These are phyloP conservation scores for Friedmanniomyces endolithicus DNA, from an alignment of 495 filamentous ascomycete genomes.

Conservation along the genomic window DNA sequence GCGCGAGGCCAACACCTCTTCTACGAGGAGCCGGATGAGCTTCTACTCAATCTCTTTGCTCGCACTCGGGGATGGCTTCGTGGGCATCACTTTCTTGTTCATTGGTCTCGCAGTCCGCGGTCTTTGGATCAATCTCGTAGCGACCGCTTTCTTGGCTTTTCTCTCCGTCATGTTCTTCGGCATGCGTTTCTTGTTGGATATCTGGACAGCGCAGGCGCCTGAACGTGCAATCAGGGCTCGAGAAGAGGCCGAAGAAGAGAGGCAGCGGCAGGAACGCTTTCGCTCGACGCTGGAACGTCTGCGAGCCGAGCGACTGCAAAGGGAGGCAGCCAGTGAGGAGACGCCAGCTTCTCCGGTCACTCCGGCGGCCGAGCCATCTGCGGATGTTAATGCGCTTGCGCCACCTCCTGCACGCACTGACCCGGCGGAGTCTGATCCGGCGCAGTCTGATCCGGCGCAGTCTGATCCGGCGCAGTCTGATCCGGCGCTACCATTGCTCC, in stretches of 20 bases:
- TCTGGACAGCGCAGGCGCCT: conserved; percentile 76
- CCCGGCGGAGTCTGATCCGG: not conserved
- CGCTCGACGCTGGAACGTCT: conserved; percentile 2
- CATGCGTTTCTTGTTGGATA: conserved; percentile 76
- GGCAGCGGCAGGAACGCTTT: conserved; percentile 12
- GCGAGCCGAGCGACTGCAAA: not conserved
- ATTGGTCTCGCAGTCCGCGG: conserved; percentile 50
- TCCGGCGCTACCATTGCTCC: conserved; percentile 37
- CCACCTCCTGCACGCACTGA: too few species aligned
- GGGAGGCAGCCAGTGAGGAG: not conserved
- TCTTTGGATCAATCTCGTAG: conserved; percentile 55
- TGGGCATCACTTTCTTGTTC: conserved; percentile 48
- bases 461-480: not conserved
- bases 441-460: not conserved
- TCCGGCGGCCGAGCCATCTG: not conserved
- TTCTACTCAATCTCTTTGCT: conserved; percentile 77
- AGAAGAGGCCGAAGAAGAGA: conserved; percentile 14
- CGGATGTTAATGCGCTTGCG: not conserved
- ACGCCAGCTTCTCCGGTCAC: not conserved
- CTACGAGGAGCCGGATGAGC: conserved; percentile 79
- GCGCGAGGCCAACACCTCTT: conserved; percentile 88
- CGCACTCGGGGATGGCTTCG: conserved; percentile 72
- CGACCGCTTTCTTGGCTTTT: conserved; percentile 58
- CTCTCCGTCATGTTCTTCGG: conserved; percentile 60
- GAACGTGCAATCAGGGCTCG: conserved; percentile 37